A percentile compares a stretch with the other conserved stretches of the same genome.
Evolutionary conservation across 176 grass and related monocot genomes (phyloP).

Genomic region (Cocos nucifera): DNA sequence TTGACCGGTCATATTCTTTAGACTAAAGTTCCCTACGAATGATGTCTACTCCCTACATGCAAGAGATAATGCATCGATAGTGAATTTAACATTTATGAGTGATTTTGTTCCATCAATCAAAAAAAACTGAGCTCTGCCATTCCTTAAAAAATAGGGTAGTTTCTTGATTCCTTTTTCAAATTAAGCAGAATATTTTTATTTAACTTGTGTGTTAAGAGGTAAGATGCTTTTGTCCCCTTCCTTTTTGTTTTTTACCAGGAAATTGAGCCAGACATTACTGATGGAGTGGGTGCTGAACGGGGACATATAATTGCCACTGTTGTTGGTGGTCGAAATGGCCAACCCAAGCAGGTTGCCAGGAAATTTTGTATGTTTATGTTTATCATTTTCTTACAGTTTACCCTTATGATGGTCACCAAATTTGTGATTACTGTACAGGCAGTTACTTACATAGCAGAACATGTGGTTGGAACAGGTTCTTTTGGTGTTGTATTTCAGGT

Average conservation of each 20-base stretch:
- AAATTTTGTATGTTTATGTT: conserved; percentile 16
- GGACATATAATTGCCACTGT: conserved; percentile 60
- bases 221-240: no score
- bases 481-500: conserved; percentile 97
- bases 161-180: no score
- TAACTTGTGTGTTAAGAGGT: no score
- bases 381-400: not conserved
- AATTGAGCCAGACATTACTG: conserved; percentile 39
- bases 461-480: conserved; percentile 94
- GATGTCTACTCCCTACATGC: no score
- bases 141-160: no score
- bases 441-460: conserved; percentile 77
- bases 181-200: no score
- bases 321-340: conserved; percentile 48
- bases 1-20: no score
- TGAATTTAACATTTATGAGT: no score
- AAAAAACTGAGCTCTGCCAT: no score
- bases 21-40: no score
- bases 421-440: conserved; percentile 38
- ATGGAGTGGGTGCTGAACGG: conserved; percentile 44
- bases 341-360: conserved; percentile 59
- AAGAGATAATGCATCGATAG: no score
- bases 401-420: conserved; percentile 4
- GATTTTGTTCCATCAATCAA: no score
- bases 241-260: conserved; percentile 41